Evolutionary conservation across 768 basidiomycete genomes (phyloP).

Genomic region (Kwoniella sp.): DNA sequence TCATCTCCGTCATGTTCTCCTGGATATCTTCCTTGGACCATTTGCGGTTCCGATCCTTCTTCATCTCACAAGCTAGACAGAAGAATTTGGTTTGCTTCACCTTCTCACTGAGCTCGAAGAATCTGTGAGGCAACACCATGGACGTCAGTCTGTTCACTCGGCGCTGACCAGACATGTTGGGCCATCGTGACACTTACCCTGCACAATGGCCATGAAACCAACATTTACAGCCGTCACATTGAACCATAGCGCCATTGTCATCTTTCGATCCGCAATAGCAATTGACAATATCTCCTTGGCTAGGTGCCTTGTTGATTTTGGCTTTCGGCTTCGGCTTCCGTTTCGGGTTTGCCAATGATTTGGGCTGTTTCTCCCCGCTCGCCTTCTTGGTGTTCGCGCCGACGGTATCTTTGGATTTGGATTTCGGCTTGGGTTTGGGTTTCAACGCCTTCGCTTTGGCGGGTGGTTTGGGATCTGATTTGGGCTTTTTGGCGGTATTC

Average conservation of each 20-base stretch:
- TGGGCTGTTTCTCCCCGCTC: too few relatives aligned
- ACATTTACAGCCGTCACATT: conserved; percentile 17
- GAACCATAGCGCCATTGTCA: conserved; percentile 8
- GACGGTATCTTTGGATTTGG: background rate
- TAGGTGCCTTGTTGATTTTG: background rate
- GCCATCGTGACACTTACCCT: conserved; percentile 14
- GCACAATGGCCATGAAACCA: conserved; percentile 27
- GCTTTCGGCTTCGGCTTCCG: conserved; percentile 4
- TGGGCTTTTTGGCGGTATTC: conserved; percentile 1
- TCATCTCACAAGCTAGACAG: conserved; percentile 18
- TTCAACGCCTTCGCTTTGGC: background rate
- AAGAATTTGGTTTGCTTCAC: background rate
- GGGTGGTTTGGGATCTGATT: background rate
- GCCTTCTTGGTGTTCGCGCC: too few relatives aligned
- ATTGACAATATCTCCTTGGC: conserved; percentile 1
- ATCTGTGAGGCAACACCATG: conserved; percentile 4
- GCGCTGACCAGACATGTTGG: background rate
- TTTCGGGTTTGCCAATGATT: too few relatives aligned
- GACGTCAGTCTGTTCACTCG: background rate
- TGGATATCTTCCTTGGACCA: conserved; percentile 10
- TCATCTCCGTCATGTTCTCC: conserved; percentile 3
- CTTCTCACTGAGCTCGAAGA: background rate
- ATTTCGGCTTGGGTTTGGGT: conserved; percentile 6
- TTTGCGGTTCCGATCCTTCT: background rate
- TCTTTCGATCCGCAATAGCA: conserved; percentile 15